Evolutionary conservation across 169 alveolate genomes (phyloP).

Genomic region (Plasmodium gonderi): DNA sequence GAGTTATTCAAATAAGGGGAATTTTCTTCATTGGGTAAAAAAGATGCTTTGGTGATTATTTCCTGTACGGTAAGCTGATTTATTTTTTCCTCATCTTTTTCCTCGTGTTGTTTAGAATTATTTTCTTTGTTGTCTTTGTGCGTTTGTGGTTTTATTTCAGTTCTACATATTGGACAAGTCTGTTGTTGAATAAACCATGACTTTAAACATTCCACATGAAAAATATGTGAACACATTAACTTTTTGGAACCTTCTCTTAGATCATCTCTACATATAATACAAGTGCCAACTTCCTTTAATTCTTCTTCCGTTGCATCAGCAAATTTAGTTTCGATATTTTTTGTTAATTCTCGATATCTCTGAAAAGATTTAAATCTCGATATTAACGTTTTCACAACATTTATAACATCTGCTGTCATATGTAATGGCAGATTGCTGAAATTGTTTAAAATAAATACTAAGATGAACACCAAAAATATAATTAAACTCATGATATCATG

Average conservation of each 20-base stretch:
- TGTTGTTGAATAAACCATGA: conserved; percentile 90
- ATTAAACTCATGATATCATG: conserved; percentile 79
- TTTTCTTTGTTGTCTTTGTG: not conserved
- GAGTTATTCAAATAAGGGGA: not conserved
- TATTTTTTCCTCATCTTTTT: conserved; percentile 7
- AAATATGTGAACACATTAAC: conserved; percentile 90
- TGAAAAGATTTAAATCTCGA: conserved; percentile 72
- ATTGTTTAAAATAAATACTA: conserved; percentile 85
- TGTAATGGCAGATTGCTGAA: conserved; percentile 89
- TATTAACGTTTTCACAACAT: conserved; percentile 79
- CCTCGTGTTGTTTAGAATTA: not conserved
- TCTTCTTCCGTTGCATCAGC: conserved; percentile 88
- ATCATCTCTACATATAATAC: conserved; percentile 91
- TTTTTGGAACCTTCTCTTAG: conserved; percentile 85
- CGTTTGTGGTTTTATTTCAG: conserved; percentile 53
- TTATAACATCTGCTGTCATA: conserved; percentile 90
- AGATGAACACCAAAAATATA: conserved; percentile 74
- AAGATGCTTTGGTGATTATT: conserved; percentile 36
- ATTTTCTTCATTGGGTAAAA: conserved; percentile 12
- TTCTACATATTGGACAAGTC: conserved; percentile 89
- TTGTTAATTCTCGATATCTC: conserved; percentile 77
- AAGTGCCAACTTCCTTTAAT: conserved; percentile 85
- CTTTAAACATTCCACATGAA: conserved; percentile 86
- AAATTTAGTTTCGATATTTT: conserved; percentile 77
- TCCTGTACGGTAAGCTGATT: conserved; percentile 23